These are phyloP conservation scores for Pseudocercospora vitis DNA, from an alignment of 2,329 filamentous ascomycete species.

Conservation along the genomic window DNA sequence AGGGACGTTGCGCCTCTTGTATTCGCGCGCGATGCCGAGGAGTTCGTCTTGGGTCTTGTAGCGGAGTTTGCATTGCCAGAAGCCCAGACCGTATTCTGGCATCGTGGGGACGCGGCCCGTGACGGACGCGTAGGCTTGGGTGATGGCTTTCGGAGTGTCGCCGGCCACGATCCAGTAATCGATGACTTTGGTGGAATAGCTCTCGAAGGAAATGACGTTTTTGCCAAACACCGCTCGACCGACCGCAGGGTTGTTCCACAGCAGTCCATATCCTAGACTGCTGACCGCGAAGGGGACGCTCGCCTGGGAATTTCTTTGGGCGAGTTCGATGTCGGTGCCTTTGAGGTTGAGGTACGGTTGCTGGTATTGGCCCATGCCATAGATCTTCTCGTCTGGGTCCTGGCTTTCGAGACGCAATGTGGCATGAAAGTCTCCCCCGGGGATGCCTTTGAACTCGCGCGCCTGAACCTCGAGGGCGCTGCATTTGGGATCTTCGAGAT, in stretches of 20 bases:
- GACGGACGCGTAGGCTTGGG: slow-evolving; percentile 55
- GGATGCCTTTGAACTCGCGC: slow-evolving; percentile 57
- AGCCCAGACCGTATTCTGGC: slow-evolving; percentile 67
- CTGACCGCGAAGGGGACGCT: slow-evolving; percentile 64
- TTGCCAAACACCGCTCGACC: slow-evolving; percentile 62
- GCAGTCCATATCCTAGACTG: slow-evolving; percentile 60
- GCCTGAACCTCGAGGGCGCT: slow-evolving; percentile 58
- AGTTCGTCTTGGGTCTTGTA: slow-evolving; percentile 67
- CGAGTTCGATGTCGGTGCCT: slow-evolving; percentile 62
- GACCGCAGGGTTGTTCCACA: slow-evolving; percentile 67
- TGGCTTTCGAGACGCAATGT: slow-evolving; percentile 60
- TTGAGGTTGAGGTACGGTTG: slow-evolving; percentile 64
- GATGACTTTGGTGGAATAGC: slow-evolving; percentile 56
- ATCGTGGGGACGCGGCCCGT: slow-evolving; percentile 65
- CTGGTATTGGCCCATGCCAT: slow-evolving; percentile 69
- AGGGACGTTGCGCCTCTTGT: slow-evolving; percentile 56
- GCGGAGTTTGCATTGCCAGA: slow-evolving; percentile 67
- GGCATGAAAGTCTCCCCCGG: slow-evolving; percentile 57
- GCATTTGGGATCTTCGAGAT: slow-evolving; percentile 58
- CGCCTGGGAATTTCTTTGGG: slow-evolving; percentile 66
- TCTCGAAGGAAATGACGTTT: slow-evolving; percentile 63
- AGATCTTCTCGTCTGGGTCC: slow-evolving; percentile 58
- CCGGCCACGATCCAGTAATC: slow-evolving; percentile 67
- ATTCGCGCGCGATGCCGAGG: slow-evolving; percentile 60
- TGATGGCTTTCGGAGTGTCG: slow-evolving; percentile 56